Base-by-base conservation (phyloP, 2,329 filamentous ascomycete genomes). In the Phialemonium atrogriseum region DNA sequence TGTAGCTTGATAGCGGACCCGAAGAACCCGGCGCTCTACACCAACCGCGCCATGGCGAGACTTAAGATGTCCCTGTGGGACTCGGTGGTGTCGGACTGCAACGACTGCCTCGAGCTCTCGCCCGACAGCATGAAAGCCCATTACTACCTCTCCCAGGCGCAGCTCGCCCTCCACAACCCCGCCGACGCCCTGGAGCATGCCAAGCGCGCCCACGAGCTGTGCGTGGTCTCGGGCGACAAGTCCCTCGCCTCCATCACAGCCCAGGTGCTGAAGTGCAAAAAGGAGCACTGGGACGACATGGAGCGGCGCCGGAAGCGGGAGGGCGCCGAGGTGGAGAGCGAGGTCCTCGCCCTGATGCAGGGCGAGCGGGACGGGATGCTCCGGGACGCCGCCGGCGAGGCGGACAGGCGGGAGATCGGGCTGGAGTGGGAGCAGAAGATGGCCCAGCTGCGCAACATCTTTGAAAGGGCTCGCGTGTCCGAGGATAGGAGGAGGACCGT, bases 41-140 rank as follows among this genome's bases (percentile, higher is more conserved):
- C 86, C 23, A 96, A 95, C 60, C 84, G 88, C 33, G 84, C 87
- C 31, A 82, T 94, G 60, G 78, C 82, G 4, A 76, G 87, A 24
- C 66, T 91, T 36, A 84, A 82, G 58, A 70, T 94, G 14, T 61
- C 70, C 38, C 66, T 76, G 45, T 93, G 80, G 74, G 71, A 84
- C 18, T 77, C 69, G 8, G 86, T 81, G 29, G 79, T 91, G 41
- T 64, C 75, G 37, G 88, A 95, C 57, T 89, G 87, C 51, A 59
- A 80, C 32, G 66, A 75, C 31, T 86, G 83, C 41, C 78, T 95
- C 30, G 68, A 76, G 37, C 67, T 93, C 5, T 64, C 74, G 17
- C 64, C 70, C 13, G 60, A 58, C 27, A 77, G 73, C 46, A 80
- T 93, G 63, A 96, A 96, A 59, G 86, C 84, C 7, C 74, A 77